Evolutionary conservation across 2,329 filamentous ascomycete species (phyloP).

Genomic region (Geosmithia flava): DNA sequence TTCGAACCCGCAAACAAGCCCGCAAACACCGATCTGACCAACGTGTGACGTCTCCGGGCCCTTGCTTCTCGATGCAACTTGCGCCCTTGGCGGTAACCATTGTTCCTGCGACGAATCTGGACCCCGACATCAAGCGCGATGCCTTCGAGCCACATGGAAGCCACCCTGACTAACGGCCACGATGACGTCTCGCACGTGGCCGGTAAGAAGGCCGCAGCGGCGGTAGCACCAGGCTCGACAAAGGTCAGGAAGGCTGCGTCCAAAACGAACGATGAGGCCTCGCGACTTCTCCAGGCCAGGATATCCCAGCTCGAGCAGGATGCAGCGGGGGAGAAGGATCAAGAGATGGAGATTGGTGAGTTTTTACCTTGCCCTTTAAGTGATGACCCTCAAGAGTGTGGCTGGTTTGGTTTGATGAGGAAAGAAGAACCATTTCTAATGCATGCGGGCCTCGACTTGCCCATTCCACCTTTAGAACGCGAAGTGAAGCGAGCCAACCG

Average conservation of each 20-base stretch:
- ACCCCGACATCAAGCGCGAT: slow-evolving; percentile 12
- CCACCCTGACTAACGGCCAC: slow-evolving; percentile 28
- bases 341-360: slow-evolving; percentile 90
- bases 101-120: slow-evolving; percentile 8
- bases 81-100: not conserved
- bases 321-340: slow-evolving; percentile 85
- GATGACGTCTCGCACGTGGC: slow-evolving; percentile 40
- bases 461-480: slow-evolving; percentile 47
- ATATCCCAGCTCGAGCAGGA: slow-evolving; percentile 94
- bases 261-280: slow-evolving; percentile 47
- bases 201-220: slow-evolving; percentile 58
- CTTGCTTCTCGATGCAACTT: not conserved
- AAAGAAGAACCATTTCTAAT: not conserved
- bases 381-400: too few relatives aligned
- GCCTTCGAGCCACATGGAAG: slow-evolving; percentile 26
- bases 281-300: slow-evolving; percentile 81
- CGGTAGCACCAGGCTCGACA: slow-evolving; percentile 38
- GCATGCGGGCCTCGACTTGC: not conserved
- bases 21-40: not conserved
- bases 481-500: slow-evolving; percentile 91
- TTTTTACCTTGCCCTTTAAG: slow-evolving; percentile 1
- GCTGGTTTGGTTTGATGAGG: too few relatives aligned
- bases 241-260: slow-evolving; percentile 32
- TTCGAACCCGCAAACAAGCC: too few relatives aligned
- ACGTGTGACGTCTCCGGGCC: not conserved